These are phyloP conservation scores for Primulina huaijiensis DNA, from an alignment of 257 asterid genomes.

Conservation along the genomic window DNA sequence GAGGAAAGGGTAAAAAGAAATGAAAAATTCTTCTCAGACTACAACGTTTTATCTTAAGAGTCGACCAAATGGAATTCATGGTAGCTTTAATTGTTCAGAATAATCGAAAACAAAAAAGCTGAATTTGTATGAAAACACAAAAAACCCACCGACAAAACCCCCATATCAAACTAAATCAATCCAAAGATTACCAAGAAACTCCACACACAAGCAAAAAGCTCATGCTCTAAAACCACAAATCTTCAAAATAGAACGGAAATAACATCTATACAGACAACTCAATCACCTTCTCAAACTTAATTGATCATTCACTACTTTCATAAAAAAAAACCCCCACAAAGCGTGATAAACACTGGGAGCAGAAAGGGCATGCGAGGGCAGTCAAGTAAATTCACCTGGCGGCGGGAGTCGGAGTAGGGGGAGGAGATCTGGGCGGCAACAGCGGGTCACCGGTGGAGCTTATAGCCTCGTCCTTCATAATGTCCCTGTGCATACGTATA, in stretches of 20 bases:
- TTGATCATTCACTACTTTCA: not conserved
- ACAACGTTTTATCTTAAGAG: not conserved
- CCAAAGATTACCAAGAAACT: constrained; percentile 8
- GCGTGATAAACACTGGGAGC: constrained; percentile 9
- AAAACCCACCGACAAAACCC: not conserved
- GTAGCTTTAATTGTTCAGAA: not conserved
- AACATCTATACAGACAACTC: constrained; percentile 16
- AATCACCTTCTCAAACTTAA: constrained; percentile 19
- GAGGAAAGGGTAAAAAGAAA: not conserved
- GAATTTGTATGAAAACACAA: constrained; percentile 8
- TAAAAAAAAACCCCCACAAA: not conserved
- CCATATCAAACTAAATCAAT: not conserved
- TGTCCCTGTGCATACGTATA: not conserved
- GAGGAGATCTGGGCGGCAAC: constrained; percentile 69
- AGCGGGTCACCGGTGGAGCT: constrained; percentile 87
- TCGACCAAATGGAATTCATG: constrained; percentile 13
- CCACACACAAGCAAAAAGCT: constrained; percentile 26
- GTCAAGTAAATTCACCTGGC: constrained; percentile 59
- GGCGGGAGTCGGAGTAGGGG: constrained; percentile 81
- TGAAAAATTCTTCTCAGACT: constrained; percentile 9
- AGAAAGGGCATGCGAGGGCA: constrained; percentile 25
- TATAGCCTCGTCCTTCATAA: constrained; percentile 87
- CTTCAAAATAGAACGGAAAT: constrained; percentile 1
- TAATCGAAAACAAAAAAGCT: constrained; percentile 5
- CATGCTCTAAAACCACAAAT: not conserved